Conservation (phyloP, 2,329 filamentous ascomycete genomes). For the Ophiostoma pallidulum region DNA sequence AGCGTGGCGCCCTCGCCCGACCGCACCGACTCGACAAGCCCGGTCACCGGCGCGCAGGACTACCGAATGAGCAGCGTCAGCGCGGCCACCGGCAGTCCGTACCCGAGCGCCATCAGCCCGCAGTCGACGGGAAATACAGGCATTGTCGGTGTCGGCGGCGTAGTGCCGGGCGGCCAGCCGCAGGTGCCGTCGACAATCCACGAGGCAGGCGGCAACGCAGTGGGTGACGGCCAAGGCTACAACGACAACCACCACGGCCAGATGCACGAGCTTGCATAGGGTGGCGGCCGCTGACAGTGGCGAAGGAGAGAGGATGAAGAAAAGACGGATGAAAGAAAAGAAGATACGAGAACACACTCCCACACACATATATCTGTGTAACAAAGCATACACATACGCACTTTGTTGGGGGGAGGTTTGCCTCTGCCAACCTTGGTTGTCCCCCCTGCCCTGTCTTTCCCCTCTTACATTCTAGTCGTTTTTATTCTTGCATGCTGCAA, state of each 20-base stretch:
- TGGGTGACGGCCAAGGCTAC: slow-evolving; percentile 7
- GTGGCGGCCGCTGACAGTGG: neutral
- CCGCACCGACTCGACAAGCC: slow-evolving; percentile 11
- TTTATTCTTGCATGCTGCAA: no score
- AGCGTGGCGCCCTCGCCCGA: slow-evolving; percentile 6
- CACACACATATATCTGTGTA: no score
- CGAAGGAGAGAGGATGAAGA: neutral
- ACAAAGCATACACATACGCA: no score
- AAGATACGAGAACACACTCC: no score
- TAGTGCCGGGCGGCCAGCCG: neutral
- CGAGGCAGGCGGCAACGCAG: slow-evolving; percentile 13
- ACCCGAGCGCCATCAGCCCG: slow-evolving; percentile 9
- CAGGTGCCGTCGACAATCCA: slow-evolving; percentile 16
- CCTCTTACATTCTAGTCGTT: no score
- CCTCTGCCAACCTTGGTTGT: no score
- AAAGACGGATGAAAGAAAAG: no score
- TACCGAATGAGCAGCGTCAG: slow-evolving; percentile 14
- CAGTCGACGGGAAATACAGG: slow-evolving; percentile 11
- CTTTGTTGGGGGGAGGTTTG: no score
- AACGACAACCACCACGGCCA: slow-evolving; percentile 15
- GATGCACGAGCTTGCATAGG: slow-evolving; percentile 16
- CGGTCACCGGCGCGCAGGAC: slow-evolving; percentile 8
- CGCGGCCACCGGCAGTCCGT: neutral
- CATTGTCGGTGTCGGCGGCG: neutral
- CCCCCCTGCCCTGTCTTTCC: no score